A percentile compares a stretch with the other conserved stretches of the same genome.
These are phyloP conservation scores for Triadica sebifera DNA, from an alignment of 345 rosid species.

Conservation along the genomic window DNA sequence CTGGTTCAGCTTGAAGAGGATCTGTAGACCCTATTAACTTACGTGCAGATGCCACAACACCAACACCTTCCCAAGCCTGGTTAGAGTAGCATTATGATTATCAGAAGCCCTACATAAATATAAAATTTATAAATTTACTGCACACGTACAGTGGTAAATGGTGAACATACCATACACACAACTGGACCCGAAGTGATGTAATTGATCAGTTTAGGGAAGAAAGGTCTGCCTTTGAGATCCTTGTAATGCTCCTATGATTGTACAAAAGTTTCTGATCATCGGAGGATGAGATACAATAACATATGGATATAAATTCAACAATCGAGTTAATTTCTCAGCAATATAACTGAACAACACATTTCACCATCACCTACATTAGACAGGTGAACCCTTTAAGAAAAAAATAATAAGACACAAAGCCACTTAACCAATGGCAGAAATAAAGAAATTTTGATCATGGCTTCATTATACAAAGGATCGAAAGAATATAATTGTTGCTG, in stretches of 20 bases:
- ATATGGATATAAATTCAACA: neutral
- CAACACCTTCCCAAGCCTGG: slow-evolving; percentile 97
- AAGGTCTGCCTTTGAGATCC: slow-evolving; percentile 81
- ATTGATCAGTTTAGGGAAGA: slow-evolving; percentile 71
- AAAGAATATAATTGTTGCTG: neutral
- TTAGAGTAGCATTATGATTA: slow-evolving; percentile 19
- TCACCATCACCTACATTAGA: neutral
- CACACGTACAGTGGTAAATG: neutral
- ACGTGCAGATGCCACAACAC: slow-evolving; percentile 92
- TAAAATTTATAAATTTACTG: neutral
- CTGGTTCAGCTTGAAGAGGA: slow-evolving; percentile 98
- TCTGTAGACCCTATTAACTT: slow-evolving; percentile 87
- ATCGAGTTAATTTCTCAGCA: neutral
- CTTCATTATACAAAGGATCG: neutral
- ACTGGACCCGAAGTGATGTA: slow-evolving; percentile 97
- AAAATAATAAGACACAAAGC: too few relatives aligned
- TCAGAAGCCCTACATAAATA: neutral
- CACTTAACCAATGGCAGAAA: neutral
- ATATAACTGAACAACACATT: neutral
- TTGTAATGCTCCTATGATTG: slow-evolving; percentile 78
- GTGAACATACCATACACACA: slow-evolving; percentile 79
- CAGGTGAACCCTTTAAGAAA: neutral
- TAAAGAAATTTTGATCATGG: neutral
- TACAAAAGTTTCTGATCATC: neutral
- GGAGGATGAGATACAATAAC: neutral